phyloP scores from a whole-genome alignment of 192 early-diverging fungal species.

The Coemansia umbellata region DNA sequence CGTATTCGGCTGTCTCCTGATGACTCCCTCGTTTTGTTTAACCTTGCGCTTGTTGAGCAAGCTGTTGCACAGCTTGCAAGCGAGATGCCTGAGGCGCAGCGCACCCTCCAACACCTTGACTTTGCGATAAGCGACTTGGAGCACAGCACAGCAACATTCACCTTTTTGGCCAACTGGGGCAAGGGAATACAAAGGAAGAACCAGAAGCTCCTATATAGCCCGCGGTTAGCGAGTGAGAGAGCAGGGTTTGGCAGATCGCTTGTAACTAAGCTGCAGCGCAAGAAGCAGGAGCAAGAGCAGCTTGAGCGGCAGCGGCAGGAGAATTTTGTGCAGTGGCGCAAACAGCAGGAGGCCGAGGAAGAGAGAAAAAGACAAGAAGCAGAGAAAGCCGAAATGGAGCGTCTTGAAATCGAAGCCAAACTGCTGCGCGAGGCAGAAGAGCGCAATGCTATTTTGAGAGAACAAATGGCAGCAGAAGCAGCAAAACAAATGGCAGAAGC shows the following conservation, averaged over 20 bases:
- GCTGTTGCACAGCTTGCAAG: conserved; percentile 74
- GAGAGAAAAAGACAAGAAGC: conserved; percentile 32
- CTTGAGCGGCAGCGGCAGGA: conserved; percentile 57
- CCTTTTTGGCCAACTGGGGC: conserved; percentile 30
- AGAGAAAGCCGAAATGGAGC: conserved; percentile 19
- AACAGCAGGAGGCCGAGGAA: conserved; percentile 54
- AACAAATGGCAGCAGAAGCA: conserved; percentile 42
- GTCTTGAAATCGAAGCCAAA: conserved; percentile 11
- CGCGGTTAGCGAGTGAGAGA: conserved; percentile 61
- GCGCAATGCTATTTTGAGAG: conserved; percentile 45
- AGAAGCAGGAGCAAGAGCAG: conserved; percentile 56
- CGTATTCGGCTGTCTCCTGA: conserved; percentile 23
- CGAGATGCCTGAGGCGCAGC: conserved; percentile 62
- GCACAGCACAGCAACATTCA: conserved; percentile 28
- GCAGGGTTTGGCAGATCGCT: conserved; percentile 60
- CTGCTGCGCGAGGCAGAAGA: conserved; percentile 42
- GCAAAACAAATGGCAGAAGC: not conserved
- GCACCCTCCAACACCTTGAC: conserved; percentile 57
- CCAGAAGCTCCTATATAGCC: conserved; percentile 56
- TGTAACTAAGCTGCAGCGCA: conserved; percentile 52
- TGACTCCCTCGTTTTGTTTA: conserved; percentile 58
- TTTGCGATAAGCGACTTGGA: conserved; percentile 59
- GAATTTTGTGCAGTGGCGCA: conserved; percentile 51
- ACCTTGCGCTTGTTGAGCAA: conserved; percentile 82
- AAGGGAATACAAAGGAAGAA: conserved; percentile 40